Conservation (phyloP, 805 yeast genomes). For the Barnettozyma botsteinii region DNA sequence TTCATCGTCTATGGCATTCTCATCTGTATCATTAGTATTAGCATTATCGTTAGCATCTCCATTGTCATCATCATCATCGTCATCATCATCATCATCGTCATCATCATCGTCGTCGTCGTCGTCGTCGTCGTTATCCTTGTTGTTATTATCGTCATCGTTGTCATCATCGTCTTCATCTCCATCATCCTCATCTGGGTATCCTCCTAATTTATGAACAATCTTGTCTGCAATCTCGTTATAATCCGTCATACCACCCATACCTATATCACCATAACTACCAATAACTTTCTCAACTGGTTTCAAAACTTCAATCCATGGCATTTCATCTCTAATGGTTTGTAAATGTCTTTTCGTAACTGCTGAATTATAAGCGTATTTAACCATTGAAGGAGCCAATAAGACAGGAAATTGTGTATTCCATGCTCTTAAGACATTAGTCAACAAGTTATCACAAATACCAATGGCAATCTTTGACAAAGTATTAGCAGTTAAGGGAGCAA, state of each 20-base stretch:
- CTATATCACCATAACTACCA: conserved; percentile 92
- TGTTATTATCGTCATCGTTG: conserved; percentile 42
- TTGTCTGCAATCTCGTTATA: conserved; percentile 91
- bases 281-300: conserved; percentile 92
- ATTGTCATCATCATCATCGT: conserved; percentile 11
- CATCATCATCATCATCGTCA: conserved; percentile 20
- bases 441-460: conserved; percentile 87
- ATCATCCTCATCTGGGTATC: conserved; percentile 51
- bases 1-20: conserved; percentile 7
- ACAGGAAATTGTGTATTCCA: conserved; percentile 94
- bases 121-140: conserved; percentile 36
- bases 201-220: conserved; percentile 64
- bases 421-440: conserved; percentile 87
- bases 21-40: no score
- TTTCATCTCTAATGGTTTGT: conserved; percentile 71
- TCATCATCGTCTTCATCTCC: conserved; percentile 42
- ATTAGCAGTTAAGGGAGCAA: conserved; percentile 95
- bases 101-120: conserved; percentile 36
- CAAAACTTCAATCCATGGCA: conserved; percentile 93
- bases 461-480: conserved; percentile 83
- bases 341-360: conserved; percentile 83
- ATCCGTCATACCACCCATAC: conserved; percentile 99
- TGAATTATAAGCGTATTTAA: conserved; percentile 84
- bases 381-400: conserved; percentile 93
- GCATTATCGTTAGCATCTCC: conserved; percentile 13